These are phyloP conservation scores for Suaeda aralocaspica DNA, from an alignment of 148 eudicot species.

Conservation along the genomic window DNA sequence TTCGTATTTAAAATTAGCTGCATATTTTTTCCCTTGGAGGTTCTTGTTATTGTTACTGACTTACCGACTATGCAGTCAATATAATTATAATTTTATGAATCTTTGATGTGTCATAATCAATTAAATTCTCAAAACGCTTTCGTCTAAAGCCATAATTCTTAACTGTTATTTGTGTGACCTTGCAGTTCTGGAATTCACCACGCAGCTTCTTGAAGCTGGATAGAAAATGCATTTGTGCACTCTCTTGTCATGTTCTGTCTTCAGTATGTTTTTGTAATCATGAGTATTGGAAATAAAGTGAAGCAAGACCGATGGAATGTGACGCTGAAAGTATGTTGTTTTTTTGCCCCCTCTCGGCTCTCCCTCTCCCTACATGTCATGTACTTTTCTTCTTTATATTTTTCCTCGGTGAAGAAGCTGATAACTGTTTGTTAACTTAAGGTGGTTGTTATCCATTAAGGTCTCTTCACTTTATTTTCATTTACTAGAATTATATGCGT, in stretches of 20 bases:
- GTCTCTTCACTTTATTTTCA: neutral
- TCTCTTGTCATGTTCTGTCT: slow-evolving; percentile 71
- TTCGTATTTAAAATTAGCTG: too few species aligned
- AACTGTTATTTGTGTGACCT: neutral
- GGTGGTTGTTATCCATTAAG: neutral
- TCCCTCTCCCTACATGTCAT: neutral
- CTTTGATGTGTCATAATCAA: too few species aligned
- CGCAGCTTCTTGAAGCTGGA: slow-evolving; percentile 72
- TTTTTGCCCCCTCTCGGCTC: neutral
- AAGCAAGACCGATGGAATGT: slow-evolving; percentile 94
- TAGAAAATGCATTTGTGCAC: slow-evolving; percentile 67
- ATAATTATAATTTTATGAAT: too few species aligned
- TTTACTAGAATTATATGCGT: neutral
- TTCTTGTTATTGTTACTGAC: too few species aligned
- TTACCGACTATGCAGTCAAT: too few species aligned
- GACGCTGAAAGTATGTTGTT: slow-evolving; percentile 63
- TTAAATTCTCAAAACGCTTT: too few species aligned
- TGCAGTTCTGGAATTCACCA: slow-evolving; percentile 82
- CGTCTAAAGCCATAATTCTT: neutral
- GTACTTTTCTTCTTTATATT: neutral
- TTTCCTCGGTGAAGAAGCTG: neutral
- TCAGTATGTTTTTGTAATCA: slow-evolving; percentile 92
- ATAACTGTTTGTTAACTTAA: neutral
- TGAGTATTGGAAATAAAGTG: slow-evolving; percentile 82
- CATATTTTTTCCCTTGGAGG: neutral